Evolutionary conservation across 2,329 filamentous ascomycete species (phyloP), one percentile per base, ranked within the genome.

Genomic region (Sordariomycetes sp.): DNA sequence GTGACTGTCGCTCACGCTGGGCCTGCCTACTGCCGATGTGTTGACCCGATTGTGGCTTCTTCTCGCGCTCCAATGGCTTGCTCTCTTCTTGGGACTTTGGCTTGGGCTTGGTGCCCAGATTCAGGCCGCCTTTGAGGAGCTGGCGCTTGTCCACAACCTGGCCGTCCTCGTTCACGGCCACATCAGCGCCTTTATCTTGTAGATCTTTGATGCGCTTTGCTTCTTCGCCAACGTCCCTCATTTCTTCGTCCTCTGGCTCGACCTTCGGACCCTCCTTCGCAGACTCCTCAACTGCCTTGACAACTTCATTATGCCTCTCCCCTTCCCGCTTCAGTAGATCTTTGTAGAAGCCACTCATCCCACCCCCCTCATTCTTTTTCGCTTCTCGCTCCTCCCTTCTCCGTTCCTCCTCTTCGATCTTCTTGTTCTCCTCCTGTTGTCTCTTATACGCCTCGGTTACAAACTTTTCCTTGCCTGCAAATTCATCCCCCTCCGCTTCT

Each of bases 101-200:
- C 52, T 76, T 77, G 45, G 79, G 78, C 51, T 75, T 80, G 1
- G 70, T 63, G 32, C 70, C 70, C 14, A 92, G 60, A 46, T 93
- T 93, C 33, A 93, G 66, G 18, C 85, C 85, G 6, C 83, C 81
- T 30, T 64, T 70, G 6, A 93, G 70, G 8, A 92, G 64, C 53
- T 92, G 79, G n/a, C 84, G 70, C 63, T 87, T 90, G 53, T 93
- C 85, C 18, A 86, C 80, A 2, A 92, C 79, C 50, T 88, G 76
- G 0, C 85, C 85, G 25, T 92, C 85, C 40, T 92, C 85, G 47
- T 90, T 90, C 46, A 90, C 59, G 7, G 76, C 71, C 25, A 92
- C 71, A 4, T 65, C 61, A 1, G 61, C 77, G 42, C 63, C 75
- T 40, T 66, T 75, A 25, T 73, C 69, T 35, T 79, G 80, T 34